Conservation (phyloP, 257 asterid species). For the Rauvolfia tetraphylla region DNA sequence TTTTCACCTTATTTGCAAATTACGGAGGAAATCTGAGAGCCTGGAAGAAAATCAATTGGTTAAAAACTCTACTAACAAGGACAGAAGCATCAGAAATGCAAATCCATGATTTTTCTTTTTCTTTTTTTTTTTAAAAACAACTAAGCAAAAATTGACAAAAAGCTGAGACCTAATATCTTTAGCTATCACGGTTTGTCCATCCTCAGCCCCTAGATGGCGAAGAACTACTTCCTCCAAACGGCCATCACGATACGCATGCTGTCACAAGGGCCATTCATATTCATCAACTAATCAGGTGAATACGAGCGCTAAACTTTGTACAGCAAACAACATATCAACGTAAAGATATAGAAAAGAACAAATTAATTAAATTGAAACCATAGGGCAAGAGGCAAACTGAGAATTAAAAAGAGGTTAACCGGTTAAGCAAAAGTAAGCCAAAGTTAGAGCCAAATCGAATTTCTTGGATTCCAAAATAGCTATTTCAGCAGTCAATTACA, state of each 20-base stretch:
- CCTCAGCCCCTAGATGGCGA: constrained; percentile 68
- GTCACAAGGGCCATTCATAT: constrained; percentile 25
- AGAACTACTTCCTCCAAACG: constrained; percentile 69
- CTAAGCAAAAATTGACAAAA: background rate
- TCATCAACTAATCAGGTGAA: constrained; percentile 21
- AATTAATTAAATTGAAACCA: background rate
- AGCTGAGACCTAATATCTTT: constrained; percentile 57
- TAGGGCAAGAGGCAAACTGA: background rate
- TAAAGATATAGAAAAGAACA: background rate
- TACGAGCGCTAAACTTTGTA: background rate
- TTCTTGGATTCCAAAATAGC: background rate
- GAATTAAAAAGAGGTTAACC: background rate
- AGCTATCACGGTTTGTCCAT: constrained; percentile 60
- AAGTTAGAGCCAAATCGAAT: background rate
- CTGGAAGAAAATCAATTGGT: constrained; percentile 39
- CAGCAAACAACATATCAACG: background rate
- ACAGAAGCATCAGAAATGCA: background rate
- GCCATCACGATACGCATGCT: constrained; percentile 83
- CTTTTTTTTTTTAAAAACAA: background rate
- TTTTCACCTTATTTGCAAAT: constrained; percentile 61
- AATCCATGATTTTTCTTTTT: background rate
- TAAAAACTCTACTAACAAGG: background rate
- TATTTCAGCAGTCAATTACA: background rate
- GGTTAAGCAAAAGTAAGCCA: background rate
- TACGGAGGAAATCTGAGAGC: constrained; percentile 66